phyloP scores from a whole-genome alignment of 169 alveolate species.

The Cryptosporidium viatorum region DNA sequence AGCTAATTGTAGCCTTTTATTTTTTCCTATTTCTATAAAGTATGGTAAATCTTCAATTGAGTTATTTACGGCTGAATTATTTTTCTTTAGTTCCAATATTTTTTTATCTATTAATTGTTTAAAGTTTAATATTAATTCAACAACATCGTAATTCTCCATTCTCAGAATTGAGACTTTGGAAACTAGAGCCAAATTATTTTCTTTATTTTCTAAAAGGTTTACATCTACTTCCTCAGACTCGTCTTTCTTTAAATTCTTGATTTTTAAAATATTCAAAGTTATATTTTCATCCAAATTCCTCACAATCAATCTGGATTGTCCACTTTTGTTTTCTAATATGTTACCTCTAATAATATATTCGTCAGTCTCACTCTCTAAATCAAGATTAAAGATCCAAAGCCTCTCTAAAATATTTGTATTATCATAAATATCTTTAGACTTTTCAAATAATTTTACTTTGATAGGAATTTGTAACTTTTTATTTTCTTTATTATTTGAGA shows the following conservation, averaged over 20 bases:
- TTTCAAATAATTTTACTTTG: neutral
- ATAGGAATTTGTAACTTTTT: neutral
- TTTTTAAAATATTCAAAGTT: neutral
- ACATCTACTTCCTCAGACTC: neutral
- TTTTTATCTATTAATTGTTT: neutral
- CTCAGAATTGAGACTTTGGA: neutral
- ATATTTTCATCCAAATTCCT: neutral
- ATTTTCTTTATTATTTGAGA: neutral
- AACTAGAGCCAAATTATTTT: neutral
- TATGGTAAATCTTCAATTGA: constrained; percentile 15
- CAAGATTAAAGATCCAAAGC: neutral
- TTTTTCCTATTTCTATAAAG: constrained; percentile 2
- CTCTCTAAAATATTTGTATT: neutral
- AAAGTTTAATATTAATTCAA: neutral
- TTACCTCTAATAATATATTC: neutral
- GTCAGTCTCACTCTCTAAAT: neutral
- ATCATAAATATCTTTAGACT: neutral
- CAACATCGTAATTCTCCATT: neutral
- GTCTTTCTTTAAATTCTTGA: neutral
- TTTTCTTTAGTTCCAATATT: neutral
- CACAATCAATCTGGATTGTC: neutral
- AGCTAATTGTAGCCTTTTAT: constrained; percentile 4
- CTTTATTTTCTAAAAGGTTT: neutral
- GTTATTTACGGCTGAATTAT: neutral
- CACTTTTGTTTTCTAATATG: neutral